Evolutionary conservation across 2,329 filamentous ascomycete genomes (phyloP), one percentile per base, ranked within the genome.

Genomic region (Akanthomyces muscarius): DNA sequence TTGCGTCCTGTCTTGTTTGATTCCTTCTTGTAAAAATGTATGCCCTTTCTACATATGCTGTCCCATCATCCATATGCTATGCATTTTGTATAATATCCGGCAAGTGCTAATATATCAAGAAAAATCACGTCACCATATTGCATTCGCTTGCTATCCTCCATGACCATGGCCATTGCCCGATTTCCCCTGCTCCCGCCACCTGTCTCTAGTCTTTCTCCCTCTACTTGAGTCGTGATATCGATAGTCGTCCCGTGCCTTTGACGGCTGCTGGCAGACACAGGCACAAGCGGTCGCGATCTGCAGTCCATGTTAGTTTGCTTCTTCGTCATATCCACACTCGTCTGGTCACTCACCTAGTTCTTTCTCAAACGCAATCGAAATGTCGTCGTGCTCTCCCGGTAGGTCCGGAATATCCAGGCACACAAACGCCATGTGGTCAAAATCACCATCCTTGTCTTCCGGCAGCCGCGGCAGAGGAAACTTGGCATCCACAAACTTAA

Each of bases 381-480:
- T 91, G 77, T 97, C 93, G 74, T 97, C 93, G 75, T 97, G 92
- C 77, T 97, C 93, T 57, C 91, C 91, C 1, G 92, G 91, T 74
- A 96, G 90, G 69, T 97, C 92, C 21, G 92, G 89, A 74, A 92
- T 85, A 74, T 97, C 93, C 64, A 97, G 77, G 72, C 91, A 95
- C 45, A 96, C 83, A 77, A 94, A 97, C 30, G 86, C 84, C 72
- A 87, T 85, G 65, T 88, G 86, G 53, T 85, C 80, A 64, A 79
- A 80, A 65, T 81, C 80, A 33, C 76, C 74, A 51, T 81, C 75
- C 65, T 81, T 81, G 64, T 81, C 80, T 64, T 80, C 74, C 50
- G 82, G 74, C 68, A 87, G 74, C 65, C 83, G 87, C 5, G 92
- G 92, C 61, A 97, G 78, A 3, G 91, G 89, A 70, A 97, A 97